These are phyloP conservation scores for Cornus controversa DNA, from an alignment of 148 eudicot species.

Conservation along the genomic window DNA sequence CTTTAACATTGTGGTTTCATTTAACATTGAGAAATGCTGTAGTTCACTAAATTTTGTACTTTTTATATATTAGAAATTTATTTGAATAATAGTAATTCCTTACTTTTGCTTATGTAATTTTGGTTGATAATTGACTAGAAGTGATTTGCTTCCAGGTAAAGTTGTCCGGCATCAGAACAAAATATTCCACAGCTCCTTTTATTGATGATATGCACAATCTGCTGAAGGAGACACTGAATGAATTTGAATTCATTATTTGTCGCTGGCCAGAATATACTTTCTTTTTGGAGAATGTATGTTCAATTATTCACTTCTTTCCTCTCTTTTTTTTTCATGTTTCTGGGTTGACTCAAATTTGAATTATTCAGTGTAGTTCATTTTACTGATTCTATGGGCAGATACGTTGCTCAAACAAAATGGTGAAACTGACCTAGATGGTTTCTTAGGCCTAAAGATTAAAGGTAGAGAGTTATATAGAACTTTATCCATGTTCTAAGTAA, in stretches of 20 bases:
- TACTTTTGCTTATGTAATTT: not conserved
- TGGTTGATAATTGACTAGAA: conserved; percentile 2
- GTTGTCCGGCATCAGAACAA: conserved; percentile 66
- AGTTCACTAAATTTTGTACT: not conserved
- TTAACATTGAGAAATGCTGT: not conserved
- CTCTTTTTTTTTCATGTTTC: no score
- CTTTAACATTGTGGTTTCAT: not conserved
- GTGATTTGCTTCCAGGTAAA: conserved; percentile 45
- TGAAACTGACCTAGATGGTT: not conserved
- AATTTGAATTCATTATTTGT: conserved; percentile 73
- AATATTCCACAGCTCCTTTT: conserved; percentile 74
- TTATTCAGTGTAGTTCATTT: no score
- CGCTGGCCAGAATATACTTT: conserved; percentile 94
- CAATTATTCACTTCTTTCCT: not conserved
- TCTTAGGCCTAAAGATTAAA: not conserved
- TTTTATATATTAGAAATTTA: no score
- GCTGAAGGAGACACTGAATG: conserved; percentile 61
- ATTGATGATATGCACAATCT: conserved; percentile 78
- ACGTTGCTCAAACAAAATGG: not conserved
- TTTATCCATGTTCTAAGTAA: no score
- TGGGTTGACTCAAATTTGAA: no score
- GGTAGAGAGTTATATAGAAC: no score
- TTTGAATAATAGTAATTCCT: not conserved
- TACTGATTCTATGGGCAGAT: not conserved
- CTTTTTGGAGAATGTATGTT: conserved; percentile 71